Percentiles rank a stretch among this genome's conserved stretches.
Evolutionary conservation across 257 asterid genomes (phyloP).

Genomic region (Solanum stenotomum): DNA sequence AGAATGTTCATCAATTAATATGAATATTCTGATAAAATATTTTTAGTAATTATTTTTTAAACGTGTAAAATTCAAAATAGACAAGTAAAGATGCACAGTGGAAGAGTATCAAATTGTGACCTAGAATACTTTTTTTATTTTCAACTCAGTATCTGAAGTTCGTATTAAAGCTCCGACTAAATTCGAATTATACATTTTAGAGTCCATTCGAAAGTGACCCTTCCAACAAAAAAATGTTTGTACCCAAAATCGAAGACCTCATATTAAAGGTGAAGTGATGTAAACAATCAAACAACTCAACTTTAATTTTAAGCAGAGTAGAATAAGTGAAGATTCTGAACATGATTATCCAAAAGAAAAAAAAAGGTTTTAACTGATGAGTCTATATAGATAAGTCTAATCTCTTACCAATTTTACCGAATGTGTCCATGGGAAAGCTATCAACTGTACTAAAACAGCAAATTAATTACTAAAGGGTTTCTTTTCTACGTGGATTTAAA

Average conservation of each 20-base stretch:
- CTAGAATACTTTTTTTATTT: background rate
- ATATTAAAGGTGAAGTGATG: too few species aligned
- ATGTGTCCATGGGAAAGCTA: background rate
- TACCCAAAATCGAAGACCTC: too few species aligned
- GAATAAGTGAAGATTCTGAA: background rate
- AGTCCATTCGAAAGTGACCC: accelerated
- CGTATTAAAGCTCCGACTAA: too few species aligned
- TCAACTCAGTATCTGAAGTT: background rate
- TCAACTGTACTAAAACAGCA: background rate
- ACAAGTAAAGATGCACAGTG: background rate
- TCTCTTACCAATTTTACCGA: background rate
- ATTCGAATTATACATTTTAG: accelerated
- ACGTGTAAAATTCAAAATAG: background rate
- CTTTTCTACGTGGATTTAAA: background rate
- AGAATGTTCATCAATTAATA: background rate
- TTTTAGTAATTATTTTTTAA: background rate
- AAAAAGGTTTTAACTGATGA: background rate
- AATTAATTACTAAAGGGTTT: background rate
- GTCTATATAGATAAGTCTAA: background rate
- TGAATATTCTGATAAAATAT: background rate
- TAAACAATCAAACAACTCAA: too few species aligned
- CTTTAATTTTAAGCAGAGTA: background rate
- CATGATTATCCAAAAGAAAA: background rate
- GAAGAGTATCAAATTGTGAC: background rate
- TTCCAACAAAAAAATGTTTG: too few species aligned